Evolutionary conservation across 495 filamentous ascomycete species (phyloP).

Genomic region (Xylaria intraflava): DNA sequence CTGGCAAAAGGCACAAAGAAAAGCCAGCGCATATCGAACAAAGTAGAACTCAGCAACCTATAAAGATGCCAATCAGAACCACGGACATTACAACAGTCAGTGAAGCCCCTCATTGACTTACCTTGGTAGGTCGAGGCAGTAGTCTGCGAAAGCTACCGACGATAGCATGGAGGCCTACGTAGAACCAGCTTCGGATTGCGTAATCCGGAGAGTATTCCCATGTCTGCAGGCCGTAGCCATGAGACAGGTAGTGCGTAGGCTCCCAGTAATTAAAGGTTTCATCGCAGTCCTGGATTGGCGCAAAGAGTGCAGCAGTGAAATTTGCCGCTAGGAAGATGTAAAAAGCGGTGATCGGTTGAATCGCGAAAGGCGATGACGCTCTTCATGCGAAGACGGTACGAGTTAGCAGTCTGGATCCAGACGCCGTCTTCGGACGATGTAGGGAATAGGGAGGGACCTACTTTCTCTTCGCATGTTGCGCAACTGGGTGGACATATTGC

Average conservation of each 20-base stretch:
- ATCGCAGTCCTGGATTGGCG: conserved; percentile 96
- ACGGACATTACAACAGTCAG: background rate
- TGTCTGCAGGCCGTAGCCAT: conserved; percentile 91
- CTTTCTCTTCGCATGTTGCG: conserved; percentile 43
- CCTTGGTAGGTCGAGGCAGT: conserved; percentile 52
- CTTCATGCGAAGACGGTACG: conserved; percentile 23
- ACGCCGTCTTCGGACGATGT: background rate
- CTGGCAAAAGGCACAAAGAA: conserved; percentile 72
- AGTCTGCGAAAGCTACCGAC: conserved; percentile 58
- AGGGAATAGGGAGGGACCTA: conserved; percentile 8
- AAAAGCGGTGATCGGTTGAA: conserved; percentile 68
- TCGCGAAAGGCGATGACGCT: conserved; percentile 52
- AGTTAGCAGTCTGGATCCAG: conserved; percentile 5
- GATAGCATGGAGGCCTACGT: conserved; percentile 76
- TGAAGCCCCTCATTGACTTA: conserved; percentile 12
- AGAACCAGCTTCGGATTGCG: conserved; percentile 93
- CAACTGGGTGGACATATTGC: conserved; percentile 36
- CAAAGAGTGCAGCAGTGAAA: conserved; percentile 67
- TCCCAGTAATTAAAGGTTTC: conserved; percentile 99
- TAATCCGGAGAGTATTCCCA: conserved; percentile 99
- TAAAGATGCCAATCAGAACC: conserved; percentile 4
- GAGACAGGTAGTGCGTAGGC: conserved; percentile 86
- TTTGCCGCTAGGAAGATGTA: conserved; percentile 70
- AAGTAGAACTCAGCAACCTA: conserved; percentile 80
- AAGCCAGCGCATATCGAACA: conserved; percentile 65